Evolutionary conservation across 2,329 filamentous ascomycete genomes (phyloP), one percentile per base, ranked within the genome.

Genomic region (Cladosporium cucumerinum): DNA sequence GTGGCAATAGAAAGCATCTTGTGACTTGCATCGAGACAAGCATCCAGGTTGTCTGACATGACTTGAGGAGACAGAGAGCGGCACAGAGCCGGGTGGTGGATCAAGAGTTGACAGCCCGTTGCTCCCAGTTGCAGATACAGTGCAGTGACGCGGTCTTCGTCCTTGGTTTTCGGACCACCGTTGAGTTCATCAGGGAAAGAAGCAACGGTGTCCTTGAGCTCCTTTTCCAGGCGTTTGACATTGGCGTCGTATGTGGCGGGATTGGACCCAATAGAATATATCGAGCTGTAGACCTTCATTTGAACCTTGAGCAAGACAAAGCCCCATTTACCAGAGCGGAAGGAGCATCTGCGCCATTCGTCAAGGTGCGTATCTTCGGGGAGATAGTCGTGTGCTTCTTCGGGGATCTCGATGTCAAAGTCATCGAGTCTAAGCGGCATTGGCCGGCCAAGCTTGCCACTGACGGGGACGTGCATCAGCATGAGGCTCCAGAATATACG

Each of bases 351-450:
- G n/a, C 77, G 78, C 72, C 79, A 81, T 2, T 77, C 70, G 18
- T 73, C 73, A 12, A 78, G 54, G 3, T 70, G 68, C 21, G 86
- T 79, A 43, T 91, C 87, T 0, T 84, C 85, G 0, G 92, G 82
- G 32, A 88, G 81, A 69, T 90, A 88, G 73, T 96, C 92, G 28
- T 88, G 82, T 34, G 93, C 83, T 5, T 87, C 79, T 65, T 90
- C 84, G 1, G 91, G 92, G 57, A 92, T 85, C 67, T 92, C 91
- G 39, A 91, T 86, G 71, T 96, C 92, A 69, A 93, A 89, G 68
- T 95, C 91, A 60, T 91, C 87, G 3, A 88, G 79, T 12, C 86
- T 85, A 57, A 95, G 84, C 1, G 88, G 86, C 84, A 95, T 90
- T 1, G 92, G 92, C 18, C 88, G 84, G 21, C 92, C 92, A 39